Base-by-base conservation (phyloP, 2,329 filamentous ascomycete genomes). In the Periconia macrospinosa region DNA sequence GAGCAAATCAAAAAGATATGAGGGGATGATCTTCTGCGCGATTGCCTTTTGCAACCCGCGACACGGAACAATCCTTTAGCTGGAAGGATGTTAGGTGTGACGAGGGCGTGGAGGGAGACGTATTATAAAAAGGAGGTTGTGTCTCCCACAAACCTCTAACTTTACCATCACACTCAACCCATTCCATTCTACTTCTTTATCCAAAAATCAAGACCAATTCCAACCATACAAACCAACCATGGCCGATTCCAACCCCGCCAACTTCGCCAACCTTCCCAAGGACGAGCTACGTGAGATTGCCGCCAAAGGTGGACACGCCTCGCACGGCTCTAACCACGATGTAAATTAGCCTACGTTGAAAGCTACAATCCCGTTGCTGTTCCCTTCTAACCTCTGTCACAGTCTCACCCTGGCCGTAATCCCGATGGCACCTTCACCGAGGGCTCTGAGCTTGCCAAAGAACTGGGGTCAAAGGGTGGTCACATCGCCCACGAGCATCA, bases 261-360 rank as follows among this genome's bases (percentile, higher is more conserved):
- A 82, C 72, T 81, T 82, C 57, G 79, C 79, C 71, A 82, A 82
- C 70, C 76, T 78, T 40, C 73, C 79, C 54, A 78, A 76, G 49
- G 78, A 80, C 41, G 76, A 82, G 58, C 78, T 82, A 50, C 67
- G 69, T 30, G 76, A 76, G 52, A 79, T 81, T 51, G 79, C 78
- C 14, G 71, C 73, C 49, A 81, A 80, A 66, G 79, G 79, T n/a
- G 79, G 78, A 5, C 75, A 78, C 47, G 73, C 76, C 15, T 72
- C 67, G 49, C 70, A 75, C 52, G 69, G 69, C 30, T 56, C 55
- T 41, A 45, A 50, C 33, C 23, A 43, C 20, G 45, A 49, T 37
- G 35, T 42, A 46, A n/a, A n/a, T 30, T 17, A 41, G 3, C 17
- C 15, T 19, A 20, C n/a, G 23, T 30, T 9, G 33, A 8, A 37